A percentile compares a stretch with the other conserved stretches of the same genome.
phyloP scores from a whole-genome alignment of 2,329 filamentous ascomycete genomes.

The Beauveria rudraprayagi region DNA sequence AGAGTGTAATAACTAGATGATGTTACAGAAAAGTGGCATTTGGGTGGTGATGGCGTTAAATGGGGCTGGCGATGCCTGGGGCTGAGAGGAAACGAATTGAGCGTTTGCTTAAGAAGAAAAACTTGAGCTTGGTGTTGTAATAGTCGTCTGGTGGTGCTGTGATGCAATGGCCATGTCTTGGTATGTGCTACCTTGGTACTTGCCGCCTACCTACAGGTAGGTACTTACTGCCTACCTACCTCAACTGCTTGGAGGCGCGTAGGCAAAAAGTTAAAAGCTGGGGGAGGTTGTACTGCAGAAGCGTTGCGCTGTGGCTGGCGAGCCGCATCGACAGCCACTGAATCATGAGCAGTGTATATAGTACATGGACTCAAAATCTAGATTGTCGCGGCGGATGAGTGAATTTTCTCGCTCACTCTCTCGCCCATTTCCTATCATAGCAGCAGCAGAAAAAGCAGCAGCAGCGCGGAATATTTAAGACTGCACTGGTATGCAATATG shows the following conservation, averaged over 20 bases:
- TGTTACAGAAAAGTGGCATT: background rate
- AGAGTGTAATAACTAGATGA: background rate
- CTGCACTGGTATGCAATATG: no score
- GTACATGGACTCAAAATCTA: background rate
- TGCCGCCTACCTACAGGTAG: no score
- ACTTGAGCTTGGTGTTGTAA: no score
- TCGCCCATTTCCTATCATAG: background rate
- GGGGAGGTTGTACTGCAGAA: background rate
- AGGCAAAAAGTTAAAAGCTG: background rate
- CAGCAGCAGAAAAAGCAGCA: no score
- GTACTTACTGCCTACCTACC: no score
- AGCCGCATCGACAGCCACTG: background rate
- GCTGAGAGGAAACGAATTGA: background rate
- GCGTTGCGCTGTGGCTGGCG: background rate
- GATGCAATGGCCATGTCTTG: no score
- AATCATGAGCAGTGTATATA: background rate
- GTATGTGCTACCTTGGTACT: no score
- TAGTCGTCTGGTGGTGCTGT: no score
- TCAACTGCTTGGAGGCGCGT: no score
- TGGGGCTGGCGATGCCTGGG: background rate
- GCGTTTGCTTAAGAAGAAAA: no score
- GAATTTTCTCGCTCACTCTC: background rate
- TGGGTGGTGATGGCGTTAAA: background rate
- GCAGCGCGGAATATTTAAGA: no score
- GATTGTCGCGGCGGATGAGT: no score